Evolutionary conservation across 2,329 filamentous ascomycete genomes (phyloP).

Genomic region (Colletotrichum nymphaeae): DNA sequence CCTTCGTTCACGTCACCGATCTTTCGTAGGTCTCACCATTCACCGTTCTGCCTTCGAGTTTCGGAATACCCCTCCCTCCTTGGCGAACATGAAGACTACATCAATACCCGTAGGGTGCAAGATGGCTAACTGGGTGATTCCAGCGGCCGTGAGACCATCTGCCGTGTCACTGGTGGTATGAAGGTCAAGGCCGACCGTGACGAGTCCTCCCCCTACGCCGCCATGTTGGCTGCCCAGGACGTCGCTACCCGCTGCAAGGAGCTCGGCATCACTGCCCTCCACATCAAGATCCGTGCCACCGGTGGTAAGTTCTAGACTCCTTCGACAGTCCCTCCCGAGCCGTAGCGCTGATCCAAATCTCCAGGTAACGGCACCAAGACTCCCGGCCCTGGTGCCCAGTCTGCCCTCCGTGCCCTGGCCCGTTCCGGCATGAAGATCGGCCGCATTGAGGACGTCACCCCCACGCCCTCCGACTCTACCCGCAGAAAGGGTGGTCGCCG

Average conservation of each 20-base stretch:
- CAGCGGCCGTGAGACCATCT: conserved; percentile 99
- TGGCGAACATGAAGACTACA: neutral
- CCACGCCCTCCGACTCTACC: conserved; percentile 98
- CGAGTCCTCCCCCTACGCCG: conserved; percentile 99
- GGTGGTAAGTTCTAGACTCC: conserved; percentile 74
- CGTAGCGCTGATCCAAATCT: neutral
- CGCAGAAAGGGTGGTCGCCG: conserved; percentile 99
- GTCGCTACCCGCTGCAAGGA: conserved; percentile 87
- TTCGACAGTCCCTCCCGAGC: neutral
- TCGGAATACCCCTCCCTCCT: neutral
- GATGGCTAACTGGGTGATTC: conserved; percentile 76
- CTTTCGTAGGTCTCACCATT: conserved; percentile 75
- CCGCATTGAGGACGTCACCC: conserved; percentile 99
- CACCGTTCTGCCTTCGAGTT: neutral
- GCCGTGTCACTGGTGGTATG: conserved; percentile 99
- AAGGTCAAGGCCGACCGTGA: conserved; percentile 99
- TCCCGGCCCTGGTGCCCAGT: conserved; percentile 98
- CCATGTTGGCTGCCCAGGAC: conserved; percentile 99
- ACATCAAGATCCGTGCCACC: conserved; percentile 99
- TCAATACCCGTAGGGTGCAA: conserved; percentile 37
- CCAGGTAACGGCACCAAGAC: conserved; percentile 99
- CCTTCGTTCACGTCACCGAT: conserved; percentile 99
- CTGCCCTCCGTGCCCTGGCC: conserved; percentile 96
- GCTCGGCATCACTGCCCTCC: conserved; percentile 86
- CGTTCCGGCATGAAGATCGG: conserved; percentile 99